Percentiles rank a stretch among this genome's conserved stretches.
These are phyloP conservation scores for Pyronema domesticum DNA, from an alignment of 495 filamentous ascomycete genomes.

Conservation along the genomic window DNA sequence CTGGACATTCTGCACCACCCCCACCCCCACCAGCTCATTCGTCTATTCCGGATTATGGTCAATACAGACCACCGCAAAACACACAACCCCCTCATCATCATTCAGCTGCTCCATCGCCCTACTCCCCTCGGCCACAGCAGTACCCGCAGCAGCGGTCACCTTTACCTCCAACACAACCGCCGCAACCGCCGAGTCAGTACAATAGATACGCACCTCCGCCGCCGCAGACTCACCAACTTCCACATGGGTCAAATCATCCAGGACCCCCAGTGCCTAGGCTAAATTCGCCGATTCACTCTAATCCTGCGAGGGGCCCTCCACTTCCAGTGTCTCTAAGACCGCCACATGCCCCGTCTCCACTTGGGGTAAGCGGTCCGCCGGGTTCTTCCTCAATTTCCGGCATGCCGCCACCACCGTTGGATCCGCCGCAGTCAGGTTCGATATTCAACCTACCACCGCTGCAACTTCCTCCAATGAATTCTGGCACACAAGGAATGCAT, in stretches of 20 bases:
- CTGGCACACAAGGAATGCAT: constrained; percentile 13
- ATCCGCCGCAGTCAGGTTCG: constrained; percentile 11
- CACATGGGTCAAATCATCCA: constrained; percentile 2
- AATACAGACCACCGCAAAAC: constrained; percentile 11
- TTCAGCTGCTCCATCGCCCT: constrained; percentile 18
- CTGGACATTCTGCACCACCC: constrained; percentile 7
- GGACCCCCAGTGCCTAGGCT: constrained; percentile 7
- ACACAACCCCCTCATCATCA: constrained; percentile 13
- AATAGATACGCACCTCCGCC: neutral
- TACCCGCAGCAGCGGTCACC: constrained; percentile 17
- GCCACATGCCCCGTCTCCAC: constrained; percentile 13
- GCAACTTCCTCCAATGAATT: constrained; percentile 23
- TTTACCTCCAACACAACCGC: neutral
- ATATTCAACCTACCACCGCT: constrained; percentile 17
- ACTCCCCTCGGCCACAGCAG: constrained; percentile 16
- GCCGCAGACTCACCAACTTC: constrained; percentile 1
- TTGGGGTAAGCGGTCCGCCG: constrained; percentile 12
- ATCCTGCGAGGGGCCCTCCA: constrained; percentile 1
- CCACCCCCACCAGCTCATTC: constrained; percentile 4
- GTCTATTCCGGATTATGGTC: constrained; percentile 9
- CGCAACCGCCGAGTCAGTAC: constrained; percentile 4
- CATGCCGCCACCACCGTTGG: constrained; percentile 21
- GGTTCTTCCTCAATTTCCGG: constrained; percentile 6
- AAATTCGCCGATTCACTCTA: constrained; percentile 13
- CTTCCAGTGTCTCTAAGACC: constrained; percentile 2